Evolutionary conservation across 352 stramenopile genomes (phyloP), one percentile per base, ranked within the genome.

Genomic region (Globisporangium heterothallicum): DNA sequence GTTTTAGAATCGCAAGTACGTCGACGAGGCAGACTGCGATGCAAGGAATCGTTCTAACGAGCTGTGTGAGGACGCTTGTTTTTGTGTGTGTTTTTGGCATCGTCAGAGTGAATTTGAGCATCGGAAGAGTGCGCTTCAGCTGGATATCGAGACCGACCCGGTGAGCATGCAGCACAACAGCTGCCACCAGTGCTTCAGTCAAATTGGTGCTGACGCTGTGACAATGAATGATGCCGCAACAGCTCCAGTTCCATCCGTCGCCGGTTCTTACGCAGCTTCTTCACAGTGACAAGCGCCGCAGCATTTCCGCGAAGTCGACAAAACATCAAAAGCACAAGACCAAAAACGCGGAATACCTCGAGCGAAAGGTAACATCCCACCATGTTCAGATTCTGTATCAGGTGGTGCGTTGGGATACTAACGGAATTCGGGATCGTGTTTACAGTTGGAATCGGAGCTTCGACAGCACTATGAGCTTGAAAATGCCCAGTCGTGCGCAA

Each of bases 231-330:
- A 24, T 16, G 3, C 2, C 0, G 14, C 30, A 10, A 6, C 18
- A 86, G 74, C 52, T 71, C n/a, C 56, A 65, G 1, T 86, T 86
- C 34, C 72, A 78, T 24, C 75, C 75, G 14, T 84, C 75, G 0
- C 63, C 68, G 6, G 75, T 74, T 2, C 64, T 86, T 10, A 6
- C 71, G 13, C 61, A 74, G 25, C 42, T 86, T 1, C 66, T 86
- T 18, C 58, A 73, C 4, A 59, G 56, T 26, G 67, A 82, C 16
- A 62, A 66, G 14, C 61, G 57, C 8, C 59, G 57, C 3, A 48
- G 50, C 7, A 24, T 58, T 19, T 7, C 32, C n/a, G 29, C 42
- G 10, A 57, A 48, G 18, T 67, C 61, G 2, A 49, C 45, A 10
- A 74, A 64, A 19, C 57, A 70, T 4, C 41, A 64, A 13, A 72